phyloP scores from a whole-genome alignment of 1,284 basidiomycete species.

The Inonotus hispidus region DNA sequence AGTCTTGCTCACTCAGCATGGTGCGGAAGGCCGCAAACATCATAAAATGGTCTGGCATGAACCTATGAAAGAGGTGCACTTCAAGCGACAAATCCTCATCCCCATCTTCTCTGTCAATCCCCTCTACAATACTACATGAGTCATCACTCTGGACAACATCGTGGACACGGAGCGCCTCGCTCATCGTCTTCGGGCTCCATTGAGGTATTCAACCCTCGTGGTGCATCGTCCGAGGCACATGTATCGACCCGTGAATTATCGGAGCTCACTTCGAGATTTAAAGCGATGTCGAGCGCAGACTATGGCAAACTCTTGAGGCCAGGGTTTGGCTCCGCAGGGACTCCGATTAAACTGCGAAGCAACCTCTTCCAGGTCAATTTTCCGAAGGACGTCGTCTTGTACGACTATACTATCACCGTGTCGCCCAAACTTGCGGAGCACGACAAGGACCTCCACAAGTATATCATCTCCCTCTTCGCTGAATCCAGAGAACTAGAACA shows the following conservation, averaged over 20 bases:
- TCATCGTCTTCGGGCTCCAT: neutral
- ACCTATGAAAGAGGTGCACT: neutral
- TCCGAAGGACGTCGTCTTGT: slow-evolving; percentile 39
- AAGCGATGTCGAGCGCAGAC: too few species aligned
- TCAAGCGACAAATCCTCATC: neutral
- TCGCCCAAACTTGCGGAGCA: slow-evolving; percentile 45
- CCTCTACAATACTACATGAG: neutral
- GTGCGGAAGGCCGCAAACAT: neutral
- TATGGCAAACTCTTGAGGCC: too few species aligned
- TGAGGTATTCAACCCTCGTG: neutral
- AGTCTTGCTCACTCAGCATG: neutral
- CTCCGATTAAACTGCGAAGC: slow-evolving; percentile 44
- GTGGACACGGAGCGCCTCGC: neutral
- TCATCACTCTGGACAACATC: neutral
- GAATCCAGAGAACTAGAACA: slow-evolving; percentile 35
- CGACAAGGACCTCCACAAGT: slow-evolving; percentile 34
- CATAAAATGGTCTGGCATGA: neutral
- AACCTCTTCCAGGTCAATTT: slow-evolving; percentile 62
- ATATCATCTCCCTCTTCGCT: slow-evolving; percentile 59
- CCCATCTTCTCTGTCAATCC: neutral
- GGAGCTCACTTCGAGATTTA: too few species aligned
- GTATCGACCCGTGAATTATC: neutral
- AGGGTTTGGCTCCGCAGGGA: too few species aligned
- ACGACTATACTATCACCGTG: slow-evolving; percentile 58
- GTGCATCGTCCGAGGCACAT: neutral